Evolutionary conservation across 345 rosid species (phyloP).

Genomic region (Ceriops zippeliana): DNA sequence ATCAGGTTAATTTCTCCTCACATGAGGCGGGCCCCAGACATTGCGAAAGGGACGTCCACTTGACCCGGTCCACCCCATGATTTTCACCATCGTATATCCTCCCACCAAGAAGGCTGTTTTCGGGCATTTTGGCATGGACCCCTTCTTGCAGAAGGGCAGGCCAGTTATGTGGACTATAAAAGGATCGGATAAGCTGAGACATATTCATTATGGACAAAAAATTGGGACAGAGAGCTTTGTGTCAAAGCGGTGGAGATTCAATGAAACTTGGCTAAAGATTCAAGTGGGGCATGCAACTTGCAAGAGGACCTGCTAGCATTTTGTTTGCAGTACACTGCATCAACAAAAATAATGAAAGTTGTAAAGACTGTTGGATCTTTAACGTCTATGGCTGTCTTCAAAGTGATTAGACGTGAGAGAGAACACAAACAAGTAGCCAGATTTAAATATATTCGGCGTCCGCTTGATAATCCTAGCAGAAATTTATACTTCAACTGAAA

Average conservation of each 20-base stretch:
- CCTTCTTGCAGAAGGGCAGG: neutral
- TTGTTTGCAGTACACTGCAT: constrained; percentile 10
- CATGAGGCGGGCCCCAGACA: too few species aligned
- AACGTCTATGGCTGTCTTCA: neutral
- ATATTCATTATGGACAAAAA: constrained; percentile 3
- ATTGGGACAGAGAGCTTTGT: neutral
- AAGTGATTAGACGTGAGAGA: neutral
- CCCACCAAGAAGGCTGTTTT: constrained; percentile 10
- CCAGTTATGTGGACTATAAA: neutral
- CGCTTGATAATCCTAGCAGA: neutral
- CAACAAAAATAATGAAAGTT: neutral
- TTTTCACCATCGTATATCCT: constrained; percentile 1
- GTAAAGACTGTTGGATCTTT: neutral
- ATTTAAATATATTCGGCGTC: neutral
- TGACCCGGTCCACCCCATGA: too few species aligned
- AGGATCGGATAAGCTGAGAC: neutral
- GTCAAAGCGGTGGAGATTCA: constrained; percentile 5
- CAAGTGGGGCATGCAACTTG: neutral
- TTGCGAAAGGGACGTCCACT: too few species aligned
- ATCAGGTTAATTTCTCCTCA: too few species aligned
- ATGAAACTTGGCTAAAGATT: neutral
- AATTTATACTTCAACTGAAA: too few species aligned
- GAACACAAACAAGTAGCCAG: neutral
- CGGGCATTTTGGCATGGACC: neutral
- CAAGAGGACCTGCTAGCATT: neutral